phyloP scores from a whole-genome alignment of 2,329 filamentous ascomycete genomes.

The Penicillium fuscoglaucum region DNA sequence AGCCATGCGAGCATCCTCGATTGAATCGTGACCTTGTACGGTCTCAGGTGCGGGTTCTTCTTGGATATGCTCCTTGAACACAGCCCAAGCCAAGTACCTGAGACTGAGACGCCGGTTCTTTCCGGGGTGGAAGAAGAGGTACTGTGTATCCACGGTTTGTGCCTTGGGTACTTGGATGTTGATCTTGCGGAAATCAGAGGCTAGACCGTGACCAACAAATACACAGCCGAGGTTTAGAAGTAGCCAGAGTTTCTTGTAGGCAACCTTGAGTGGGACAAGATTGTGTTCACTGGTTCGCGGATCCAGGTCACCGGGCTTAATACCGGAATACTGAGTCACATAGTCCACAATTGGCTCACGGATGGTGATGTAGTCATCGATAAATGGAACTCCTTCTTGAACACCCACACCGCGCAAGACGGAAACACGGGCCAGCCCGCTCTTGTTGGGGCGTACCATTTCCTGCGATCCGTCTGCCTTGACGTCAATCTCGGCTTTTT shows the following conservation, averaged over 20 bases:
- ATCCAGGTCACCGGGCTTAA: constrained; percentile 81
- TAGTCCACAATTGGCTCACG: constrained; percentile 93
- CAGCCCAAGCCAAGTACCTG: constrained; percentile 85
- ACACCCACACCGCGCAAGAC: constrained; percentile 78
- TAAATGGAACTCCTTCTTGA: constrained; percentile 80
- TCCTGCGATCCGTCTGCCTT: constrained; percentile 91
- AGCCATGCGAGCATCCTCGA: constrained; percentile 91
- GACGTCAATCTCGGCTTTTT: constrained; percentile 92
- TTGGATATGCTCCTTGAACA: constrained; percentile 93
- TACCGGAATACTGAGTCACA: constrained; percentile 89
- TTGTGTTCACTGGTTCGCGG: constrained; percentile 75
- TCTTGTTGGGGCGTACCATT: constrained; percentile 85
- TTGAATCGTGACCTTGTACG: constrained; percentile 73
- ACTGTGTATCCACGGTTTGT: constrained; percentile 92
- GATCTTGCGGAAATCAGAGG: constrained; percentile 95
- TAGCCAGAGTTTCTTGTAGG: constrained; percentile 98
- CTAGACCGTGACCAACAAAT: constrained; percentile 90
- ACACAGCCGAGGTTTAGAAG: constrained; percentile 90
- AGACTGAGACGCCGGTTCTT: constrained; percentile 85
- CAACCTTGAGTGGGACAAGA: constrained; percentile 81
- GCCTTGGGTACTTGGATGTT: constrained; percentile 91
- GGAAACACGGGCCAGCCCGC: constrained; percentile 89
- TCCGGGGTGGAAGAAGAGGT: constrained; percentile 80
- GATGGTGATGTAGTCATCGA: constrained; percentile 95
- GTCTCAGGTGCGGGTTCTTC: constrained; percentile 59